Conservation (phyloP, 2,329 filamentous ascomycete species). For the Aspergillus alliaceus region DNA sequence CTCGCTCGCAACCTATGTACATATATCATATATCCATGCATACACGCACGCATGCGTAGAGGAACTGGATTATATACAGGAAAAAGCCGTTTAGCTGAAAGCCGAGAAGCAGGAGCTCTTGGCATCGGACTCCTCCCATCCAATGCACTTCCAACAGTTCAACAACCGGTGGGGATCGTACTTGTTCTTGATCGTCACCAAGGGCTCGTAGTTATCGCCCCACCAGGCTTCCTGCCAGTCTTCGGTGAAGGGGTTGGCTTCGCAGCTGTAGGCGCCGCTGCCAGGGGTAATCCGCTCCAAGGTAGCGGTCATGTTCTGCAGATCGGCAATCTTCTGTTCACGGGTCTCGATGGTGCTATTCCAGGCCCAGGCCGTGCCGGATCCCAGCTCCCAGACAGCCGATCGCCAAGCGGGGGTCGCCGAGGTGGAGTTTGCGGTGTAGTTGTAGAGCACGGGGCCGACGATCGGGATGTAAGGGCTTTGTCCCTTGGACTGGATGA, state of each 20-base stretch:
- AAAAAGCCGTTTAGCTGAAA: background rate
- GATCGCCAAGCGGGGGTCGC: constrained; percentile 20
- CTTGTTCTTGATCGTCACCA: constrained; percentile 19
- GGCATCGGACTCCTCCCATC: constrained; percentile 13
- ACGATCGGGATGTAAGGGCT: constrained; percentile 19
- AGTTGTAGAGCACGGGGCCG: constrained; percentile 17
- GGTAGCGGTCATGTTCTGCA: constrained; percentile 11
- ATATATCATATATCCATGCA: too few relatives aligned
- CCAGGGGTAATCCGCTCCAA: constrained; percentile 17
- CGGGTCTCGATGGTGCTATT: constrained; percentile 16
- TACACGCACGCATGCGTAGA: too few relatives aligned
- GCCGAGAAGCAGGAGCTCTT: constrained; percentile 12
- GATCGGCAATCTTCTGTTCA: constrained; percentile 8
- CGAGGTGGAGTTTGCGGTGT: constrained; percentile 16
- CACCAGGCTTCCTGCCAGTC: constrained; percentile 21
- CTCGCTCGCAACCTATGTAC: too few relatives aligned
- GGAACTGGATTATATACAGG: background rate
- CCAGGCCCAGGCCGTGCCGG: constrained; percentile 14
- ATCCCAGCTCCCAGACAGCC: constrained; percentile 18
- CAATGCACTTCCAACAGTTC: constrained; percentile 21
- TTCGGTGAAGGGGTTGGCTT: constrained; percentile 18
- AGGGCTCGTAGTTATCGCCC: constrained; percentile 20
- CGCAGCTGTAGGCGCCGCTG: constrained; percentile 20
- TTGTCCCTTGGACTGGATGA: constrained; percentile 8
- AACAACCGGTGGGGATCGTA: constrained; percentile 18